These are phyloP conservation scores for Medicago ruthenica DNA, from an alignment of 306 rosid species.

Conservation along the genomic window DNA sequence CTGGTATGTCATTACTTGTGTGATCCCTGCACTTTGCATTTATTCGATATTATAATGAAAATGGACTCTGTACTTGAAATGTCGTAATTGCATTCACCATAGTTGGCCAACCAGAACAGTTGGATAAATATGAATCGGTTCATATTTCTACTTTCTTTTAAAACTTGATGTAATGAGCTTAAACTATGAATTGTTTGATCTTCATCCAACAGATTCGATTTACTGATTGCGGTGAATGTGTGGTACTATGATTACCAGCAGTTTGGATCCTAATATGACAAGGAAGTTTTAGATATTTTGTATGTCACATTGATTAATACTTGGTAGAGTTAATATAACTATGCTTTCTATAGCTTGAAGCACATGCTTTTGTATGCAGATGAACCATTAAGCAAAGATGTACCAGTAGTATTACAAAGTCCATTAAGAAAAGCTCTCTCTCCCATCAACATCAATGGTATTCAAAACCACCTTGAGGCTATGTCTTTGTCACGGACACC, in stretches of 20 bases:
- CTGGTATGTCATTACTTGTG: constrained; percentile 49
- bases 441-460: constrained; percentile 61
- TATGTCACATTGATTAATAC: not conserved
- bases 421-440: constrained; percentile 73
- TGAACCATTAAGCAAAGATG: constrained; percentile 42
- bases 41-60: constrained; percentile 5
- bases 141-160: not conserved
- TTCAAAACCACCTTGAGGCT: constrained; percentile 39
- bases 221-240: not conserved
- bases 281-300: not conserved
- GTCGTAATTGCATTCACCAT: not conserved
- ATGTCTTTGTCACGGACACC: constrained; percentile 50
- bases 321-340: not conserved
- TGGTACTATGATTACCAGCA: not conserved
- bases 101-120: not conserved
- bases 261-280: not conserved
- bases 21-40: constrained; percentile 2
- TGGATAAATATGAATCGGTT: not conserved
- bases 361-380: constrained; percentile 41
- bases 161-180: not conserved
- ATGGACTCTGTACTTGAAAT: not conserved
- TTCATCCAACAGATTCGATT: not conserved
- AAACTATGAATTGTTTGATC: not conserved
- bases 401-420: constrained; percentile 34
- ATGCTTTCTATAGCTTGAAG: constrained; percentile 26